Conservation (phyloP, 2,329 filamentous ascomycete species). For the Sporothrix curviconia region DNA sequence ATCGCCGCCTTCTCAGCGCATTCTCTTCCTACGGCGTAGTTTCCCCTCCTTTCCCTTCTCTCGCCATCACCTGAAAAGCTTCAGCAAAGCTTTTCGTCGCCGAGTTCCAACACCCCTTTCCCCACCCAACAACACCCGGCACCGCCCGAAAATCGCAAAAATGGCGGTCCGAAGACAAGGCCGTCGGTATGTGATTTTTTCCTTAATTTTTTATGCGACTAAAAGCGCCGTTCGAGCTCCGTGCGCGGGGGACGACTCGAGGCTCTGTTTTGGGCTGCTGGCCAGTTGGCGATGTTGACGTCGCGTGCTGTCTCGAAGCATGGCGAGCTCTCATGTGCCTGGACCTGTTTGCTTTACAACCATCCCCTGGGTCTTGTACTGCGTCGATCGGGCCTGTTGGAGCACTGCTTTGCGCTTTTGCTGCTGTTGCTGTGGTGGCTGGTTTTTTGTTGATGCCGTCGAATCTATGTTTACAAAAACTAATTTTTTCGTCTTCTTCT, state of each 20-base stretch:
- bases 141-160: constrained; percentile 27
- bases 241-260: neutral
- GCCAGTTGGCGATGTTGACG: neutral
- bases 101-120: neutral
- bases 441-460: neutral
- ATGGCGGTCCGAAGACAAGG: constrained; percentile 37
- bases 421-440: neutral
- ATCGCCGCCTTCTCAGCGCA: constrained; percentile 4
- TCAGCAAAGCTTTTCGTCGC: constrained; percentile 5
- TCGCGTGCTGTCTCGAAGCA: neutral
- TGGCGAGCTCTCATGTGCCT: neutral
- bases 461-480: neutral
- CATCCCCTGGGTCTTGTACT: neutral
- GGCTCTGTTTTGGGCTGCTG: neutral
- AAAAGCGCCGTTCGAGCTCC: neutral
- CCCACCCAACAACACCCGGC: neutral
- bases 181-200: constrained; percentile 23
- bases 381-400: neutral
- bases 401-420: neutral
- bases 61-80: constrained; percentile 8
- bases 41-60: constrained; percentile 7
- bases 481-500: neutral
- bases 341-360: constrained; percentile 1
- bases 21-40: constrained; percentile 5
- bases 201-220: neutral